These are phyloP conservation scores for Colletotrichum agaves DNA, from an alignment of 2,329 filamentous ascomycete genomes.

Conservation along the genomic window DNA sequence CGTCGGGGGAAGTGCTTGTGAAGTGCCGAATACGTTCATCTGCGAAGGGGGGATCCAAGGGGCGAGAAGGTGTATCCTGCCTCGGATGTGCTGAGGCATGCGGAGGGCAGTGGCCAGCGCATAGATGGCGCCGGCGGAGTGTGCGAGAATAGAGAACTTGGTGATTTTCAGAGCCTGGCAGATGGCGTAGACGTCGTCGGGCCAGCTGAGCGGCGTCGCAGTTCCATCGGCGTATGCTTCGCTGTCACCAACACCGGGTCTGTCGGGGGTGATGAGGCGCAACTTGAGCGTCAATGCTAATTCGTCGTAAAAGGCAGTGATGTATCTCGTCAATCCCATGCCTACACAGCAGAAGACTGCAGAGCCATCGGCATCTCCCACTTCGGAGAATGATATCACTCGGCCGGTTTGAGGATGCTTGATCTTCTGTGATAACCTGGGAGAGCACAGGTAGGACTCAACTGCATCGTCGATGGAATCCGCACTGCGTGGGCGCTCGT, in stretches of 20 bases:
- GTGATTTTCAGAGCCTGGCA: conserved; percentile 92
- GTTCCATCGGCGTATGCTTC: conserved; percentile 85
- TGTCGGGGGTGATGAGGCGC: conserved; percentile 90
- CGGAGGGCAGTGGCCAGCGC: conserved; percentile 93
- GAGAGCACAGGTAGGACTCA: conserved; percentile 83
- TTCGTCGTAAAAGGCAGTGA: conserved; percentile 98
- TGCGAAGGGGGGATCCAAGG: conserved; percentile 98
- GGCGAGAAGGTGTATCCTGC: conserved; percentile 91
- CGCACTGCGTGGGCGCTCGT: conserved; percentile 80
- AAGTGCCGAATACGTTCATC: conserved; percentile 80
- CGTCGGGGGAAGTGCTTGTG: conserved; percentile 79
- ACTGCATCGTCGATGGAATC: conserved; percentile 93
- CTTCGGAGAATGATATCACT: conserved; percentile 94
- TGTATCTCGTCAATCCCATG: conserved; percentile 95
- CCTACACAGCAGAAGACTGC: conserved; percentile 97
- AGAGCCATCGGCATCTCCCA: conserved; percentile 90
- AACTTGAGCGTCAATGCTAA: conserved; percentile 88
- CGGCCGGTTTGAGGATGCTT: conserved; percentile 86
- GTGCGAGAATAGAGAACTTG: conserved; percentile 95
- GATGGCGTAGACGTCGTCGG: conserved; percentile 88
- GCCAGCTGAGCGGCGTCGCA: conserved; percentile 91
- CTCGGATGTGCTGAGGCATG: conserved; percentile 95
- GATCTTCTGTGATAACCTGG: conserved; percentile 88
- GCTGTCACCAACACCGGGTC: conserved; percentile 93
- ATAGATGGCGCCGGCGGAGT: conserved; percentile 98